Evolutionary conservation across 2,329 filamentous ascomycete genomes (phyloP).

Genomic region (Colletotrichum sp.): DNA sequence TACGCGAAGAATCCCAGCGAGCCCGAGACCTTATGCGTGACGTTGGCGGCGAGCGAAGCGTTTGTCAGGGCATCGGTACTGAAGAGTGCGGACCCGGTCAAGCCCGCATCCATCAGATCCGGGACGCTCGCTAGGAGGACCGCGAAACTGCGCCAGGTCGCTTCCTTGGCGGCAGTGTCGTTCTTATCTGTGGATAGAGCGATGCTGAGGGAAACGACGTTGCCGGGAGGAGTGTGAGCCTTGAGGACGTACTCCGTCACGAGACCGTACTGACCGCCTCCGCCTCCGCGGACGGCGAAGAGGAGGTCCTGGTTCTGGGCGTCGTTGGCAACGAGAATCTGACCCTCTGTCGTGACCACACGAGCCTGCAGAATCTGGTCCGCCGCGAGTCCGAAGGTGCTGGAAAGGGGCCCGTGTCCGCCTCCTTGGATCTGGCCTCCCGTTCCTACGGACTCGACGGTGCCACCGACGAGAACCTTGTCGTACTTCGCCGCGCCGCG

Average conservation of each 20-base stretch:
- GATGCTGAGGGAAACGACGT: background rate
- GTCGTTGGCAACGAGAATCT: constrained; percentile 46
- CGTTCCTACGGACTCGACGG: constrained; percentile 63
- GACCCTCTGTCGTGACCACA: constrained; percentile 50
- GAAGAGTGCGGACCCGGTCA: background rate
- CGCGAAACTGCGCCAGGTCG: background rate
- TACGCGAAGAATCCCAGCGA: constrained; percentile 5
- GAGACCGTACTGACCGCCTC: constrained; percentile 57
- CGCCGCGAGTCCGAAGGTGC: constrained; percentile 44
- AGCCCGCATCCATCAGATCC: background rate
- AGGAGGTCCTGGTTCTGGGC: constrained; percentile 56
- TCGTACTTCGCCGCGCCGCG: constrained; percentile 43
- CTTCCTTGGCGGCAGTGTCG: background rate
- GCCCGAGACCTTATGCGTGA: background rate
- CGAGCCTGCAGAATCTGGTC: constrained; percentile 54
- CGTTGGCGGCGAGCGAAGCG: background rate
- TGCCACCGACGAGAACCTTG: constrained; percentile 49
- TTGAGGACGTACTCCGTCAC: constrained; percentile 35
- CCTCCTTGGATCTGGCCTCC: constrained; percentile 68
- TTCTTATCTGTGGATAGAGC: background rate
- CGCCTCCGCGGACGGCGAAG: constrained; percentile 61
- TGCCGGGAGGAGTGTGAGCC: background rate
- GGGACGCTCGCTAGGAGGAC: background rate
- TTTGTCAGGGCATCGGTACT: background rate
- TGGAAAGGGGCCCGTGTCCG: constrained; percentile 55